Evolutionary conservation across 257 asterid genomes (phyloP), one percentile per base, ranked within the genome.

Genomic region (Scutellaria galericulata): DNA sequence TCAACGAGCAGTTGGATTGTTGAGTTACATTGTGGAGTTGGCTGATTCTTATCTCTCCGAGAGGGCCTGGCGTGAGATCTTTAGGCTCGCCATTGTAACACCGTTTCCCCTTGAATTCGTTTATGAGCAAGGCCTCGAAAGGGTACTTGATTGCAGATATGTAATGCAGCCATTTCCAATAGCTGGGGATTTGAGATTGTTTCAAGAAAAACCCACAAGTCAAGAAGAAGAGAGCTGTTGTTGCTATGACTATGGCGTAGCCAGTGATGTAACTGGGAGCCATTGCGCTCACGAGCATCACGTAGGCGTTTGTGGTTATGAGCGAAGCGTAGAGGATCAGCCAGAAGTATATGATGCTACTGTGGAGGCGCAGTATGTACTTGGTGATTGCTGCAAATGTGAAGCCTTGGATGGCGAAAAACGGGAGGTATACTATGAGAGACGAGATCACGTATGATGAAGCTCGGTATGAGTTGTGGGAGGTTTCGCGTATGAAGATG

Each of bases 81-180:
- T 77, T 42, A 0, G 1, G 10, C 0, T 67, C 60, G 0, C 98
- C 98, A 6, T 65, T 67, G 18, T 92, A 89, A 50, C 98, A 92
- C 24, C 80, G 39, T 9, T 13, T 22, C n/a, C 93, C 92, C 52
- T 88, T 85, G 81, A 92, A 92, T 70, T 92, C 98, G 57, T 86
- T 92, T 58, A 92, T 83, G 20, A 92, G 74, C 84, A 90, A 62
- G 5, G 96, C 98, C 78, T 92, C 98, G 14, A 92, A 92, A 9
- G 98, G 98, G 77, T 92, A 92, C 73, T 92, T 92, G 77, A 92
- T 92, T 24, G 98, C 96, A 12, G 96, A 92, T 9, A 92, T 84
- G 58, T 92, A 90, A 71, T 92, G 96, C 61, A 88, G 82, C 98
- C 98, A 92, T 75, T 78, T 78, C 98, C 98, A 92, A 68, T 75